Base-by-base conservation (phyloP, 768 basidiomycete species). In the Sporobolomyces phaffii region DNA sequence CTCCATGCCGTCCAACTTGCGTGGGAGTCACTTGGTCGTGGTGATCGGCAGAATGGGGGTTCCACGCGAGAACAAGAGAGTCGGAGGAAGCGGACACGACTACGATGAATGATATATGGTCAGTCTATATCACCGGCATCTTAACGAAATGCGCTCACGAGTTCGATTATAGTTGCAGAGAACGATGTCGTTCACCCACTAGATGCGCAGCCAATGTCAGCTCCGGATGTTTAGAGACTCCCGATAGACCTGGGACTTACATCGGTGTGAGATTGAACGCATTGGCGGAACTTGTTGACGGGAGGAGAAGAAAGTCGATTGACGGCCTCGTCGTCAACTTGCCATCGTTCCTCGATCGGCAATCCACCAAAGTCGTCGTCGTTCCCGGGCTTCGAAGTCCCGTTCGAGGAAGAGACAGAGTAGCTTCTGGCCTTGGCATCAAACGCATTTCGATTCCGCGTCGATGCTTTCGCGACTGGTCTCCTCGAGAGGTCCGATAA, bases 51-150 rank as follows among this genome's bases (percentile, higher is more conserved):
- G 65, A 80, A 75, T 97, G 91, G 0, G 94, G 94, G 59, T 82
- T 86, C 94, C 96, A 98, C 0, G 91, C 85, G 75, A 92, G 89
- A 72, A 99, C 81, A 17, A 91, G 91, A 22, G 93, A 92, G 75
- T 98, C 94, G 3, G 93, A 94, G 0, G 96, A 98, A 0, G 90
- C 92, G 62, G 93, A 91, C 44, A 97, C 83, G 49, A 97, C 89
- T 86, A 69, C 6, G 0, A 38, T 45, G 18, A 29, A n/a, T 14
- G n/a, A n/a, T n/a, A n/a, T n/a, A n/a, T n/a, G n/a, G n/a, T n/a
- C n/a, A n/a, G n/a, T n/a, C n/a, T n/a, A n/a, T n/a, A n/a, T n/a
- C n/a, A n/a, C n/a, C n/a, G n/a, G 73, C 26, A 22, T 2, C 26
- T 2, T 24, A 29, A 18, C 3, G 44, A n/a, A 34, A 75, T 62